A percentile compares a stretch with the other conserved stretches of the same genome.
Conservation (phyloP, 192 early-diverging fungal species). For the Obelidium mucronatum region DNA sequence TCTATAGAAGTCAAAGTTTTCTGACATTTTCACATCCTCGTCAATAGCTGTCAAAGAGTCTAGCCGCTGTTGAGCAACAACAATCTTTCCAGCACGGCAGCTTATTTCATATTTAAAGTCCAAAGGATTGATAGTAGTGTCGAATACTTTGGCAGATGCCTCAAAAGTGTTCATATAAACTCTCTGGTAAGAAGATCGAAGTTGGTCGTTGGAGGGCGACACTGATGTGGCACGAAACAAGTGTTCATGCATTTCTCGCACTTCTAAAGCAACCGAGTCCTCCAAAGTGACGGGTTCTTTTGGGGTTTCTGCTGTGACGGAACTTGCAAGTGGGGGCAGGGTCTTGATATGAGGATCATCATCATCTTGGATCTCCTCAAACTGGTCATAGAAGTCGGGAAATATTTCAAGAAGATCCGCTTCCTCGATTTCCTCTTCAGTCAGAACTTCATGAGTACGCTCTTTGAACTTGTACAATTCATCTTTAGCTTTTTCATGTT, state of each 20-base stretch:
- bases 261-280: slow-evolving; percentile 49
- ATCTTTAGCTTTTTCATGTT: slow-evolving; percentile 42
- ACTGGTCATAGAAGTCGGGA: slow-evolving; percentile 76
- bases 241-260: slow-evolving; percentile 61
- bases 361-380: slow-evolving; percentile 36
- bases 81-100: slow-evolving; percentile 22
- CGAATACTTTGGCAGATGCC: slow-evolving; percentile 19
- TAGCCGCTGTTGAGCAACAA: slow-evolving; percentile 21
- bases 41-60: slow-evolving; percentile 16
- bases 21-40: slow-evolving; percentile 17
- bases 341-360: slow-evolving; percentile 12
- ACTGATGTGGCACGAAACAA: slow-evolving; percentile 41
- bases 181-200: background rate
- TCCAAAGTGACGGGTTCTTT: slow-evolving; percentile 42
- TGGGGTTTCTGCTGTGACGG: background rate
- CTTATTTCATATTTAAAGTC: slow-evolving; percentile 8
- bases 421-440: slow-evolving; percentile 73
- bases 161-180: slow-evolving; percentile 35
- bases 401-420: slow-evolving; percentile 78
- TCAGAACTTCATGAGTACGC: slow-evolving; percentile 45
- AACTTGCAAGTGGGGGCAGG: background rate
- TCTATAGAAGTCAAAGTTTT: slow-evolving; percentile 82
- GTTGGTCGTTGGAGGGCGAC: slow-evolving; percentile 27
- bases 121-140: slow-evolving; percentile 21
- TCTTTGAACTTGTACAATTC: slow-evolving; percentile 57